Base-by-base conservation (phyloP, 768 basidiomycete genomes). In the Hysterangium stoloniferum region DNA sequence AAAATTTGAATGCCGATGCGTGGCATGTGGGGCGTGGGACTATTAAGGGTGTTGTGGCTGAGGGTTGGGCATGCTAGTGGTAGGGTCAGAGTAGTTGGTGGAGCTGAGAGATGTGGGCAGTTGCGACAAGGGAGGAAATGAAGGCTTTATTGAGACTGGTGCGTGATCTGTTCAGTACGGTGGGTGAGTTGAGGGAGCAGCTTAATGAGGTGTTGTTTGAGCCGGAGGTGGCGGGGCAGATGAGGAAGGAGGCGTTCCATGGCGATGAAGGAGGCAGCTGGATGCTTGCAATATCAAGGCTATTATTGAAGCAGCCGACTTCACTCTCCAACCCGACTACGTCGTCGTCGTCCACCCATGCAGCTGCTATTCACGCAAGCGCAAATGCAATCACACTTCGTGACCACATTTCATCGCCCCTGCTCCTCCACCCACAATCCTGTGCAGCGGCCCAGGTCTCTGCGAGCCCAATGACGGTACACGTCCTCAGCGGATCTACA, bases 141-240 rank as follows among this genome's bases (percentile, higher is more conserved):
- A 79, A 87, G 9, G 67, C 75, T 6, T 66, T 99, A 45, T 79
- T 97, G 70, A 91, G 84, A 60, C 66, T 97, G 36, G 74, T 95
- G 65, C 85, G 80, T 61, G 94, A 98, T 54, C 66, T 83, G 20
- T 88, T 98, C 56, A 71, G 71, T 35, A 91, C 95, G 61, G 73
- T 95, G 62, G 86, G 88, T 1, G 76, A 83, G 56, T 69, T 97
- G 59, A 81, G 93, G 45, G 78, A 81, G 29, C 77, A 83, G 33
- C 68, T 98, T 55, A 99, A 99, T 61, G 85, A 94, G 50, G 73
- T 97, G 37, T 84, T 92, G 41, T 75, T 99, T 20, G 92, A 98
- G 52, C 96, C 96, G 15, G 66, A 76, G 1, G 71, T 81, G 32
- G 94, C 94, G 4, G 56, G 65, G 2, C 80, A 75, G 59, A 68